phyloP scores from a whole-genome alignment of 768 basidiomycete genomes.

The Hebeloma cylindrosporum region DNA sequence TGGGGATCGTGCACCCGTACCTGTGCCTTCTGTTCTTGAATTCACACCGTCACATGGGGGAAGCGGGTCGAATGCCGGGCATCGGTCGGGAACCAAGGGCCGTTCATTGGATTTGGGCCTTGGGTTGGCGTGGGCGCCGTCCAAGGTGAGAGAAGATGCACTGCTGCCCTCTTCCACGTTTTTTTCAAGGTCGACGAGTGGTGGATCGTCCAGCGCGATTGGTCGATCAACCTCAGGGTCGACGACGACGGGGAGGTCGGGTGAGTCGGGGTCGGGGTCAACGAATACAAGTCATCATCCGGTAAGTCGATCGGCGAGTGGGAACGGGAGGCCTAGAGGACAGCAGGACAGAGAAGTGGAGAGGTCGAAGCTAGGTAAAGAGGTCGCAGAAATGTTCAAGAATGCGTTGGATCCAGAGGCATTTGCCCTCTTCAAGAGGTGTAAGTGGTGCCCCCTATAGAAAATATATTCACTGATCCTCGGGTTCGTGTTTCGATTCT shows the following conservation, averaged over 20 bases:
- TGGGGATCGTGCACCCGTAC: slow-evolving; percentile 35
- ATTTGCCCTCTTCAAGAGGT: slow-evolving; percentile 58
- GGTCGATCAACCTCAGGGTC: too few species aligned
- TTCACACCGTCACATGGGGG: too few species aligned
- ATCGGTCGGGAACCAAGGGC: slow-evolving; percentile 55
- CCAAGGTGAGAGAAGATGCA: slow-evolving; percentile 65
- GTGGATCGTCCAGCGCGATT: too few species aligned
- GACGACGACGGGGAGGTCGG: slow-evolving; percentile 21
- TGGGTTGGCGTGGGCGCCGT: slow-evolving; percentile 72
- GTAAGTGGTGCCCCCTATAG: slow-evolving; percentile 41
- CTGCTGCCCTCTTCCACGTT: slow-evolving; percentile 50
- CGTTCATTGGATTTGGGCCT: slow-evolving; percentile 72
- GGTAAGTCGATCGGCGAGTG: slow-evolving; percentile 18
- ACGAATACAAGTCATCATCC: too few species aligned
- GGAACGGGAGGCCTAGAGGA: slow-evolving; percentile 8
- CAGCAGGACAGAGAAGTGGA: slow-evolving; percentile 21
- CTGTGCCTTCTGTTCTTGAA: slow-evolving; percentile 23
- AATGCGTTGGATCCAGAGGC: slow-evolving; percentile 45
- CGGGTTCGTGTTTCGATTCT: slow-evolving; percentile 2
- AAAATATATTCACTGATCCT: slow-evolving; percentile 4
- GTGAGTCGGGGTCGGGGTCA: too few species aligned
- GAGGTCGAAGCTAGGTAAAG: slow-evolving; percentile 39
- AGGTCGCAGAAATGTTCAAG: slow-evolving; percentile 50
- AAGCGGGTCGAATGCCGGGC: slow-evolving; percentile 29
- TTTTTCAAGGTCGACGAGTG: slow-evolving; percentile 34